phyloP scores from a whole-genome alignment of 1,284 basidiomycete genomes.

The Mycena sp. region DNA sequence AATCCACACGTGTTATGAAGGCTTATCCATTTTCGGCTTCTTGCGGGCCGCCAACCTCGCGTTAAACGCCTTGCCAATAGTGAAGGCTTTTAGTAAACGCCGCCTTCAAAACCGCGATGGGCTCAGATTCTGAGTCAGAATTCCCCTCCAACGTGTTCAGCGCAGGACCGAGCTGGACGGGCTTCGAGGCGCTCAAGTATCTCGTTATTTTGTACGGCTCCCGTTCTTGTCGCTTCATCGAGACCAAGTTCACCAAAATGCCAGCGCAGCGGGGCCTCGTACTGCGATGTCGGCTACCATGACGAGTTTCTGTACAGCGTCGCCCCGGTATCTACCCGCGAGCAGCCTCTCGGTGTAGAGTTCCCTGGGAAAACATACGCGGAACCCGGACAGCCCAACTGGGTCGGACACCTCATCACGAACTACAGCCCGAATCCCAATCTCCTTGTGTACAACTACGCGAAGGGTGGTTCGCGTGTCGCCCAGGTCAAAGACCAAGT shows the following conservation, averaged over 20 bases:
- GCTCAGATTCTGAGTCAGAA: neutral
- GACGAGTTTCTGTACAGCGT: constrained; percentile 18
- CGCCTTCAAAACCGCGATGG: too few species aligned
- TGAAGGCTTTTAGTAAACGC: too few species aligned
- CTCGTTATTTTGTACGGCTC: constrained; percentile 40
- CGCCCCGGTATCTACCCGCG: constrained; percentile 20
- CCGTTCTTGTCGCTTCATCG: neutral
- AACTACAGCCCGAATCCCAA: constrained; percentile 8
- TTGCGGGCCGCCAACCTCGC: too few species aligned
- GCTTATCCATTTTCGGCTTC: too few species aligned
- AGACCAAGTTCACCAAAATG: neutral
- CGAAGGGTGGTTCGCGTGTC: constrained; percentile 37
- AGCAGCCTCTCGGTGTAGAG: constrained; percentile 34
- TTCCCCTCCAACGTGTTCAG: constrained; percentile 23
- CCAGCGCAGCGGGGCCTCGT: constrained; percentile 36
- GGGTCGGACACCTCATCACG: constrained; percentile 38
- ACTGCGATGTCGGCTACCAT: constrained; percentile 11
- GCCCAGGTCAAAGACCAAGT: constrained; percentile 36
- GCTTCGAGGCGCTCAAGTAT: constrained; percentile 35
- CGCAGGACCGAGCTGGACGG: constrained; percentile 35
- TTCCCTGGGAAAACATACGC: constrained; percentile 36
- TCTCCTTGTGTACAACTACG: constrained; percentile 40
- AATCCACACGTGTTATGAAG: too few species aligned
- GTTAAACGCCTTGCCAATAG: too few species aligned
- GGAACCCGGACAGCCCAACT: constrained; percentile 34